Conservation (phyloP, 2,329 filamentous ascomycete genomes). For the Beauveria sp. region DNA sequence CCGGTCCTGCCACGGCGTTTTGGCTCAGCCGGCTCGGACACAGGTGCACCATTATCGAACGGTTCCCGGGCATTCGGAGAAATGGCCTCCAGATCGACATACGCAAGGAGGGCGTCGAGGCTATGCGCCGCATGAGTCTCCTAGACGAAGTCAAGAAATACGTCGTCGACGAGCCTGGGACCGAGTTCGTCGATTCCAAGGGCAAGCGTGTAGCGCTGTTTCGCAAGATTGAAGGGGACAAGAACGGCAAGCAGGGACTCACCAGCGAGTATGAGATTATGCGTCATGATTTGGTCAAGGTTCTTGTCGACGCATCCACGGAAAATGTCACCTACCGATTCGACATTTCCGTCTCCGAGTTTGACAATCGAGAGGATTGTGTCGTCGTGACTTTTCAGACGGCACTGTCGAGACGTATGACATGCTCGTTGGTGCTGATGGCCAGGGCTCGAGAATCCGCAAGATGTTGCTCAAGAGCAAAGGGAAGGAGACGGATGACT, state of each 20-base stretch:
- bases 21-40: slow-evolving; percentile 31
- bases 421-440: slow-evolving; percentile 44
- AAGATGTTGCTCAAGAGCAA: slow-evolving; percentile 24
- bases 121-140: slow-evolving; percentile 33
- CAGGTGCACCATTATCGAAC: slow-evolving; percentile 35
- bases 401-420: slow-evolving; percentile 37
- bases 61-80: slow-evolving; percentile 27
- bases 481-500: not conserved
- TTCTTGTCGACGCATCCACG: slow-evolving; percentile 37
- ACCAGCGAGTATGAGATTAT: slow-evolving; percentile 54
- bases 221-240: slow-evolving; percentile 31
- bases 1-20: slow-evolving; percentile 34
- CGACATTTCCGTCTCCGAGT: slow-evolving; percentile 18
- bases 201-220: slow-evolving; percentile 33
- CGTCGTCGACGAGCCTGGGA: slow-evolving; percentile 40
- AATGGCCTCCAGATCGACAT: slow-evolving; percentile 40
- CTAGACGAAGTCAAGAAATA: slow-evolving; percentile 26
- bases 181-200: slow-evolving; percentile 34
- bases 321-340: slow-evolving; percentile 21
- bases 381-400: slow-evolving; percentile 28
- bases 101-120: slow-evolving; percentile 31
- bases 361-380: slow-evolving; percentile 19
- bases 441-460: slow-evolving; percentile 39
- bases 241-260: slow-evolving; percentile 30
- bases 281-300: slow-evolving; percentile 42